Conservation (phyloP, 768 basidiomycete species). For the Gyrodon lividus region DNA sequence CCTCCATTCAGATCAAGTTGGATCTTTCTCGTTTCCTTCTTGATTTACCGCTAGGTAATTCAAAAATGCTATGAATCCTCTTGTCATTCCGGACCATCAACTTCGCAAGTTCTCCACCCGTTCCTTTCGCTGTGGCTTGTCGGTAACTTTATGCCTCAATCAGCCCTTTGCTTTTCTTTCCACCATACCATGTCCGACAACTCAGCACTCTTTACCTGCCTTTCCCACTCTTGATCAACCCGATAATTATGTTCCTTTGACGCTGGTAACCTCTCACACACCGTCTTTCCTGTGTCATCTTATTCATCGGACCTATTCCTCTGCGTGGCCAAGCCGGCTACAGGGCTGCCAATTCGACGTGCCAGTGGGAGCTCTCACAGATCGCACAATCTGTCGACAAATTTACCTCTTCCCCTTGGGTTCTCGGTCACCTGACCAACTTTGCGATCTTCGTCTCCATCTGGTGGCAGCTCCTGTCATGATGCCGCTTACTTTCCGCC, state of each 20-base stretch:
- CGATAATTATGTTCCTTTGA: conserved; percentile 2
- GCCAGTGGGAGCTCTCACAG: conserved; percentile 20
- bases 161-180: conserved; percentile 7
- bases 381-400: background rate
- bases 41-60: conserved; percentile 28
- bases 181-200: conserved; percentile 5
- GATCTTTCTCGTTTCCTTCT: conserved; percentile 26
- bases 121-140: conserved; percentile 23
- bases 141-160: conserved; percentile 29
- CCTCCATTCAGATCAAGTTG: conserved; percentile 15
- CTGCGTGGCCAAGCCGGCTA: conserved; percentile 20
- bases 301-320: background rate
- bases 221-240: conserved; percentile 6
- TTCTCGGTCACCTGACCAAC: conserved; percentile 17
- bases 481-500: background rate
- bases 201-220: background rate
- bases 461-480: conserved; percentile 17
- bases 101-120: conserved; percentile 25
- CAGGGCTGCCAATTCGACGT: conserved; percentile 9
- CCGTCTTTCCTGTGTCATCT: conserved; percentile 5
- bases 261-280: conserved; percentile 19
- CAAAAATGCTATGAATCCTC: conserved; percentile 3
- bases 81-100: conserved; percentile 17
- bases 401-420: conserved; percentile 14
- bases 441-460: conserved; percentile 19